Conservation (phyloP, 2,329 filamentous ascomycete genomes). For the Calonectria montana region DNA sequence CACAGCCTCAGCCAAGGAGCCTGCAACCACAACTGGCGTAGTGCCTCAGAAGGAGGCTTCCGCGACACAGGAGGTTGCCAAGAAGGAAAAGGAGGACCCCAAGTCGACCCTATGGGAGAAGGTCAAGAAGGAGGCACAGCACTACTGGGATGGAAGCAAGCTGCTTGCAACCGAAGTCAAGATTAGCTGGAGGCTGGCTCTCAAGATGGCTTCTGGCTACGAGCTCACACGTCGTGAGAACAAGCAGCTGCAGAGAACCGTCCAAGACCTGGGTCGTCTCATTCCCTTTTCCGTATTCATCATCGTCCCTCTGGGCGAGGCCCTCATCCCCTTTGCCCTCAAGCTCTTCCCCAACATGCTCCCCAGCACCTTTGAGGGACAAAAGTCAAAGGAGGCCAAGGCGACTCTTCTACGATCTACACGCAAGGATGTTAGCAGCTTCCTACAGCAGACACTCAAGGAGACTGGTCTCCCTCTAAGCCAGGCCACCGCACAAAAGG, state of each 20-base stretch:
- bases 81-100: conserved; percentile 79
- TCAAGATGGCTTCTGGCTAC: conserved; percentile 99
- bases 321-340: conserved; percentile 89
- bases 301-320: conserved; percentile 95
- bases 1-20: conserved; percentile 38
- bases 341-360: conserved; percentile 97
- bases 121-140: conserved; percentile 91
- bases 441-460: conserved; percentile 87
- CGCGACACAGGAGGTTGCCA: conserved; percentile 54
- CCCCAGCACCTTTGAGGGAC: conserved; percentile 95
- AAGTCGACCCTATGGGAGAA: conserved; percentile 92
- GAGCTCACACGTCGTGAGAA: conserved; percentile 94
- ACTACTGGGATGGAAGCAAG: conserved; percentile 99
- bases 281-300: conserved; percentile 98
- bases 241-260: conserved; percentile 90
- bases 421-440: conserved; percentile 91
- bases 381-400: conserved; percentile 91
- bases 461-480: conserved; percentile 95
- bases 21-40: conserved; percentile 41
- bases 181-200: conserved; percentile 89
- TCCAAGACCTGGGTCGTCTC: conserved; percentile 90
- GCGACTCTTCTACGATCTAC: conserved; percentile 83
- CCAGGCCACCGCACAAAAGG: conserved; percentile 84
- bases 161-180: conserved; percentile 90
- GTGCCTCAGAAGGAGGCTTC: conserved; percentile 49